These are phyloP conservation scores for Carex arenaria DNA, from an alignment of 202 grass and related monocot species.

Conservation along the genomic window DNA sequence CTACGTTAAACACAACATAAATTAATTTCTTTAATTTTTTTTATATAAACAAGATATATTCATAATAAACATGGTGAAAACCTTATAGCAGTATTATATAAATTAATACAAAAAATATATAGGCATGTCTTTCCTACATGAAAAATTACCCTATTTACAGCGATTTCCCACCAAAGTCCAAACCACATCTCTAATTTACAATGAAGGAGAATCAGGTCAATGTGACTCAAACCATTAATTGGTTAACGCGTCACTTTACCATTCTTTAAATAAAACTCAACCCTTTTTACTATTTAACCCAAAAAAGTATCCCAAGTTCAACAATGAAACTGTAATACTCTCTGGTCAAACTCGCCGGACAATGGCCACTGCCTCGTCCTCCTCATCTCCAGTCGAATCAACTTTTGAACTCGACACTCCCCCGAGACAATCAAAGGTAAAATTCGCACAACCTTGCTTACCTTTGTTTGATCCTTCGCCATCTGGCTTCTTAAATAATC, in stretches of 20 bases:
- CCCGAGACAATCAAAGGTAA: slow-evolving; percentile 57
- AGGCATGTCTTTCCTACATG: neutral
- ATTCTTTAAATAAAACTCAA: neutral
- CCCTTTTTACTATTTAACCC: slow-evolving; percentile 10
- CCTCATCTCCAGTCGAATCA: slow-evolving; percentile 34
- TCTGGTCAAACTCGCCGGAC: slow-evolving; percentile 37
- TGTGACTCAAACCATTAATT: neutral
- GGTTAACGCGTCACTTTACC: neutral
- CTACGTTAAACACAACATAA: neutral
- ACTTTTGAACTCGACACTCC: slow-evolving; percentile 22
- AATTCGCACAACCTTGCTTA: neutral
- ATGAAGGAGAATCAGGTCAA: neutral
- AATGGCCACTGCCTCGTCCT: slow-evolving; percentile 43
- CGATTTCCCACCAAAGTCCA: neutral
- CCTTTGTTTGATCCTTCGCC: neutral
- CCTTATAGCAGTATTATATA: neutral
- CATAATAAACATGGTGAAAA: neutral
- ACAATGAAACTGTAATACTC: neutral
- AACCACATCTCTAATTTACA: neutral
- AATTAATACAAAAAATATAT: neutral
- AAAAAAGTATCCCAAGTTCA: neutral
- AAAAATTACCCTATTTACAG: neutral
- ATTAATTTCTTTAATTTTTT: neutral
- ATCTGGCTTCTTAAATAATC: slow-evolving; percentile 26
- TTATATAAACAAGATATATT: neutral